A percentile compares a stretch with the other conserved stretches of the same genome.
Evolutionary conservation across 2,329 filamentous ascomycete species (phyloP).

Genomic region (Bipolaris zeicola): DNA sequence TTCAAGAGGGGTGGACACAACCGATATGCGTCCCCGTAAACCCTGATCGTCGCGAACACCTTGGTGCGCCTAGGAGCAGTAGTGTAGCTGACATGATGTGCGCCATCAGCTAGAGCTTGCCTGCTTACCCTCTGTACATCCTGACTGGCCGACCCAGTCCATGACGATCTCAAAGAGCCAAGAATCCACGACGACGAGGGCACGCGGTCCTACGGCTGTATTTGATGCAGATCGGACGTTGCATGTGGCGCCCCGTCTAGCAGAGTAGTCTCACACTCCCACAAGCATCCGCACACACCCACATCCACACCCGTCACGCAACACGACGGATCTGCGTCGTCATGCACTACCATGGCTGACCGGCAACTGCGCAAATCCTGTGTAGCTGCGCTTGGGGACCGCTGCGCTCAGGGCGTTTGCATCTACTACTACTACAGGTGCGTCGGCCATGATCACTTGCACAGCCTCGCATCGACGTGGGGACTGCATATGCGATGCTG

Average conservation of each 20-base stretch:
- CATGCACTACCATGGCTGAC: background rate
- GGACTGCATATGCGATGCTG: constrained; percentile 5
- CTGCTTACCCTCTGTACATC: background rate
- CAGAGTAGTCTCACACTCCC: too few relatives aligned
- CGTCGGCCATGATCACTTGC: background rate
- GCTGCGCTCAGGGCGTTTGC: background rate
- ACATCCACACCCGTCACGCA: background rate
- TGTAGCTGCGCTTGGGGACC: constrained; percentile 1
- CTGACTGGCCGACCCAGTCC: background rate
- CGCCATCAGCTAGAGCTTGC: background rate
- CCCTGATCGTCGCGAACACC: constrained; percentile 1
- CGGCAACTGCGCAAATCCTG: background rate
- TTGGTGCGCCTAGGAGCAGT: background rate
- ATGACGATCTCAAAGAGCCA: background rate
- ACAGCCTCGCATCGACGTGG: constrained; percentile 5
- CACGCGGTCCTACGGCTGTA: background rate
- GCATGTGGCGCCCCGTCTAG: constrained; percentile 1
- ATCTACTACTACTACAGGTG: background rate
- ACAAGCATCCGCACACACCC: too few relatives aligned
- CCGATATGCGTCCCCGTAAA: background rate
- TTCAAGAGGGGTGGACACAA: background rate
- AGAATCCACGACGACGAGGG: background rate
- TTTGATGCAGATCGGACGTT: background rate
- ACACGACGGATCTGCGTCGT: background rate
- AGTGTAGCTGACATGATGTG: background rate